Base-by-base conservation (phyloP, 176 grass and related monocot genomes). In the Olyra latifolia region DNA sequence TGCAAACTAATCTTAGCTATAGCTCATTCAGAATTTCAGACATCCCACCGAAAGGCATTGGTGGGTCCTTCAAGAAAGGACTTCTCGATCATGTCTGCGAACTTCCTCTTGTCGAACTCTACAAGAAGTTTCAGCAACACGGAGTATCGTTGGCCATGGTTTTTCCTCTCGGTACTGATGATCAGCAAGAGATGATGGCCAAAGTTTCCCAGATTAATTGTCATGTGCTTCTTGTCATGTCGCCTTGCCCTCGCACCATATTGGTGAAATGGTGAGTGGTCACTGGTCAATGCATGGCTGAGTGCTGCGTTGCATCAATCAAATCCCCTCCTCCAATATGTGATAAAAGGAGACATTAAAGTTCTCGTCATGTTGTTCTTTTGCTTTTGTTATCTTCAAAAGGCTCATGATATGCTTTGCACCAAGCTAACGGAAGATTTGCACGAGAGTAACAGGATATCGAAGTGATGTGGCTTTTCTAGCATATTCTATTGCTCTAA, bases 251-350 rank as follows among this genome's bases (percentile, higher is more conserved):
- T 54, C 20, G 7, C 52, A 54, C 52, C 52, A 22, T 54, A n/a
- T n/a, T n/a, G n/a, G n/a, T n/a, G n/a, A n/a, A 35, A 2, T 54
- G 19, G 19, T 54, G 52, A 30, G 56, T 64, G 75, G 73, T 2
- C 10, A 8, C 32, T 35, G 32, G 32, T 35, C 32, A 35, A 35
- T 35, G 32, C 32, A 35, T 11, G 27, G 27, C 30, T 6, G 43
- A 64, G 59, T 78, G 75, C 59, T 65, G 60, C 17, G 50, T 50
- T 38, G 60, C 75, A 32, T 78, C 59, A 78, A 64, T 50, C 17
- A 78, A 64, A 65, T 78, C 28, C 8, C 40, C 17, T 49, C 42
- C 35, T 20, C 43, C 46, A 16, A 62, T 28, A n/a, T 43, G 11
- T 13, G 32, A 35, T 44, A 20, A 20, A 62, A 45, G 23, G 8